These are phyloP conservation scores for Penicillium occitanis DNA, from an alignment of 2,329 filamentous ascomycete genomes.

Conservation along the genomic window DNA sequence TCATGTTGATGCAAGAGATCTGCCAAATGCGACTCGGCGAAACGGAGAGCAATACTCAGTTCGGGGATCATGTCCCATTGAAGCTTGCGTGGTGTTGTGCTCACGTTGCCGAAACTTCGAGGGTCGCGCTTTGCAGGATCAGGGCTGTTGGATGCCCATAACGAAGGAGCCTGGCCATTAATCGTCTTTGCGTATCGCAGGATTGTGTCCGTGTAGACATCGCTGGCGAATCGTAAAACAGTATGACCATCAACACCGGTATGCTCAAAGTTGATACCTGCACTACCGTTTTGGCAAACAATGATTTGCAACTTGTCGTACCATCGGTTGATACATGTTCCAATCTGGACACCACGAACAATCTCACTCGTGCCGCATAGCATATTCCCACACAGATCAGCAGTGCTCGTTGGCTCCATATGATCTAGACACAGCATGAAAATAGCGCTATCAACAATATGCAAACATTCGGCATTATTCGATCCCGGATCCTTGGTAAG, in stretches of 20 bases:
- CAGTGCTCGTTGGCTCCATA: conserved; percentile 75
- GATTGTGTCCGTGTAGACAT: conserved; percentile 96
- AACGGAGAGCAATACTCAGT: conserved; percentile 83
- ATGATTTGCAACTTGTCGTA: conserved; percentile 99
- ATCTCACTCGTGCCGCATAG: conserved; percentile 92
- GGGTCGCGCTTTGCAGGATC: conserved; percentile 92
- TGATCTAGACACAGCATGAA: conserved; percentile 94
- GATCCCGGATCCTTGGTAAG: conserved; percentile 81
- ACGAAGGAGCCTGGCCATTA: conserved; percentile 84
- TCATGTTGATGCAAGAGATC: conserved; percentile 97
- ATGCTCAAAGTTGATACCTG: conserved; percentile 98
- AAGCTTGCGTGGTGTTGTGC: conserved; percentile 89
- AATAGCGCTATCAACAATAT: conserved; percentile 89
- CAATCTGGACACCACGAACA: conserved; percentile 89
- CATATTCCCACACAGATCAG: conserved; percentile 96
- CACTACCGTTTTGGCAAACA: conserved; percentile 97
- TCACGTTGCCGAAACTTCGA: conserved; percentile 87
- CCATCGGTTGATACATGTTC: conserved; percentile 97
- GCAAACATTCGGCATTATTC: conserved; percentile 94
- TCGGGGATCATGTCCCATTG: conserved; percentile 98
- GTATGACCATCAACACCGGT: conserved; percentile 98
- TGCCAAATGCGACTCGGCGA: conserved; percentile 89
- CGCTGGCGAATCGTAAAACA: conserved; percentile 91
- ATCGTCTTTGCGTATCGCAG: conserved; percentile 92
- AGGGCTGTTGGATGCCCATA: conserved; percentile 88